phyloP scores from a whole-genome alignment of 106 monocot species.

The Dioscorea dumetorum region DNA sequence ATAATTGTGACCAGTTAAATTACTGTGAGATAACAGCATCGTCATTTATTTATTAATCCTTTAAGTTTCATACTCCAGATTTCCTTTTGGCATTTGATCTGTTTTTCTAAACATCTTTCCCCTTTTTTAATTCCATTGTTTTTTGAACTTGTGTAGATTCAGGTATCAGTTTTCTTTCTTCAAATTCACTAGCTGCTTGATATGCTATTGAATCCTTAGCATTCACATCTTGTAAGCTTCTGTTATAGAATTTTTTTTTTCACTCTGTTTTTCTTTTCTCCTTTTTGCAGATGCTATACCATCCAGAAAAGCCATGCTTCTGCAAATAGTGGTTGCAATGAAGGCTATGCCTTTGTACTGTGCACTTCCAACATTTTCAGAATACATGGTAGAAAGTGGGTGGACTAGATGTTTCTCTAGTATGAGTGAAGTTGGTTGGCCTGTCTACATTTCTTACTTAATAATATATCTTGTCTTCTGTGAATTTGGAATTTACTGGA shows the following conservation, averaged over 20 bases:
- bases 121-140: too few relatives aligned
- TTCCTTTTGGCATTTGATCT: too few relatives aligned
- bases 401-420: slow-evolving; percentile 67
- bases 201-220: too few relatives aligned
- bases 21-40: too few relatives aligned
- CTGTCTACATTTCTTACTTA: slow-evolving; percentile 39
- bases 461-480: slow-evolving; percentile 35
- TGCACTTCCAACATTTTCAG: slow-evolving; percentile 60
- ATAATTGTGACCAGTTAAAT: too few relatives aligned
- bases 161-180: too few relatives aligned
- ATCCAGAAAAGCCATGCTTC: slow-evolving; percentile 55
- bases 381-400: slow-evolving; percentile 69
- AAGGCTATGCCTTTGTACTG: slow-evolving; percentile 80
- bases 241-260: too few relatives aligned
- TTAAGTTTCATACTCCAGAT: too few relatives aligned
- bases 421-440: slow-evolving; percentile 58
- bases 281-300: slow-evolving; percentile 58
- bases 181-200: too few relatives aligned
- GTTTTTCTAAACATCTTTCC: too few relatives aligned
- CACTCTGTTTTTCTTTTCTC: neutral
- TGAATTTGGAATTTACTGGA: slow-evolving; percentile 86
- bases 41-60: too few relatives aligned
- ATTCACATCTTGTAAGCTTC: neutral
- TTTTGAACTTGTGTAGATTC: too few relatives aligned
- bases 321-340: slow-evolving; percentile 70